These are phyloP conservation scores for Phytophthora foliorum DNA, from an alignment of 352 stramenopile species.

Conservation along the genomic window DNA sequence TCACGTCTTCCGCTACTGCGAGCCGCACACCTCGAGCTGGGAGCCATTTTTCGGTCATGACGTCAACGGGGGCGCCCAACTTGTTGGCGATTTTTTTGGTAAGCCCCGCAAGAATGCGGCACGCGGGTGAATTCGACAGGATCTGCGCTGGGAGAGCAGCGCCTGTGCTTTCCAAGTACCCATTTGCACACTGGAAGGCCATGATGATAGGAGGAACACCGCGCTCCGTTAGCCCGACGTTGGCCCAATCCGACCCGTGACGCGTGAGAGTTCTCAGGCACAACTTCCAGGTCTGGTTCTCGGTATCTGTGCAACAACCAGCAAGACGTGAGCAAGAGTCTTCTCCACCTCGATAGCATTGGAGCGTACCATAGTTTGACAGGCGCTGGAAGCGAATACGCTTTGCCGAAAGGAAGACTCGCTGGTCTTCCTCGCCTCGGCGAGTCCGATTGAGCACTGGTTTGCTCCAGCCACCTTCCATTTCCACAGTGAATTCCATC, in stretches of 20 bases:
- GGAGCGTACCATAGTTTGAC: constrained; percentile 71
- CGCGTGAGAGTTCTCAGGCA: constrained; percentile 76
- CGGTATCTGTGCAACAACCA: constrained; percentile 46
- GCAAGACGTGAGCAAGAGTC: not conserved
- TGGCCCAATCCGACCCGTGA: constrained; percentile 77
- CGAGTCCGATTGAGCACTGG: constrained; percentile 81
- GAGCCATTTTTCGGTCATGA: constrained; percentile 90
- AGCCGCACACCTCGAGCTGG: constrained; percentile 49
- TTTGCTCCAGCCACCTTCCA: constrained; percentile 73
- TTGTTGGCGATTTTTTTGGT: constrained; percentile 91
- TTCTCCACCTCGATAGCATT: not conserved
- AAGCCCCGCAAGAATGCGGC: constrained; percentile 76
- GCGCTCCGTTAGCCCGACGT: constrained; percentile 71
- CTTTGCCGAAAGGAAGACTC: constrained; percentile 67
- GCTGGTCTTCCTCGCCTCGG: constrained; percentile 76
- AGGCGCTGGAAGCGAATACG: constrained; percentile 77
- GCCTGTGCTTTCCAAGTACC: constrained; percentile 65
- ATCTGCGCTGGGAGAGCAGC: constrained; percentile 52
- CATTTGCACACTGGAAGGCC: constrained; percentile 58
- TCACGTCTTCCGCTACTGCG: constrained; percentile 6
- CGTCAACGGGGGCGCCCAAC: constrained; percentile 75
- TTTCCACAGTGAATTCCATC: constrained; percentile 82
- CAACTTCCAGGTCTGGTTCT: constrained; percentile 71
- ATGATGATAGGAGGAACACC: constrained; percentile 75
- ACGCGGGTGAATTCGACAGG: constrained; percentile 76